Conservation (phyloP, 2,329 filamentous ascomycete genomes). For the Parastagonospora nodorum region DNA sequence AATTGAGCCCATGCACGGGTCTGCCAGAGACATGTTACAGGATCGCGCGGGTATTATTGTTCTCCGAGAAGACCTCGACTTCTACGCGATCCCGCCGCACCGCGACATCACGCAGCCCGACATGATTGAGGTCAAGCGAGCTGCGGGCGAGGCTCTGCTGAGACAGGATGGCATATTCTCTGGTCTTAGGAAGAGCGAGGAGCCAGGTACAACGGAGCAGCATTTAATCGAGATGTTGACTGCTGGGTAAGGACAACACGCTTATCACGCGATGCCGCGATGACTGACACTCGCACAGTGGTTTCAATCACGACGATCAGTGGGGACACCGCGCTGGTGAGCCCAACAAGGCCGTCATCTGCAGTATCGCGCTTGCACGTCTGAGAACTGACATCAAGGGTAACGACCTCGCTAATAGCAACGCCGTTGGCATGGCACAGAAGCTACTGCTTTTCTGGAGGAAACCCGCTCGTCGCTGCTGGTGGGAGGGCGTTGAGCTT, state of each 20-base stretch:
- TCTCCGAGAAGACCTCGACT: constrained; percentile 92
- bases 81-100: constrained; percentile 90
- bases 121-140: constrained; percentile 96
- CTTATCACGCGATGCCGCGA: background rate
- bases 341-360: constrained; percentile 97
- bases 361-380: constrained; percentile 89
- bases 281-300: constrained; percentile 59
- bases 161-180: constrained; percentile 95
- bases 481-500: constrained; percentile 98
- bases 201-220: constrained; percentile 94
- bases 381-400: constrained; percentile 87
- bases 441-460: constrained; percentile 98
- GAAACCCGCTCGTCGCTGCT: constrained; percentile 93
- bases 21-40: constrained; percentile 77
- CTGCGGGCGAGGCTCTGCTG: constrained; percentile 83
- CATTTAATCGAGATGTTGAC: constrained; percentile 99
- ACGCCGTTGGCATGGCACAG: constrained; percentile 95
- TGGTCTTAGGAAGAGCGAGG: constrained; percentile 90
- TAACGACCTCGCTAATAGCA: constrained; percentile 73
- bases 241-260: constrained; percentile 72
- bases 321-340: constrained; percentile 98
- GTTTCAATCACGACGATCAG: constrained; percentile 91
- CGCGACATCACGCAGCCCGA: constrained; percentile 82
- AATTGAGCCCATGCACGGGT: constrained; percentile 74
- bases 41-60: constrained; percentile 96